A percentile compares a stretch with the other conserved stretches of the same genome.
Evolutionary conservation across 2,329 filamentous ascomycete genomes (phyloP).

Genomic region (Gnomoniopsis sp.): DNA sequence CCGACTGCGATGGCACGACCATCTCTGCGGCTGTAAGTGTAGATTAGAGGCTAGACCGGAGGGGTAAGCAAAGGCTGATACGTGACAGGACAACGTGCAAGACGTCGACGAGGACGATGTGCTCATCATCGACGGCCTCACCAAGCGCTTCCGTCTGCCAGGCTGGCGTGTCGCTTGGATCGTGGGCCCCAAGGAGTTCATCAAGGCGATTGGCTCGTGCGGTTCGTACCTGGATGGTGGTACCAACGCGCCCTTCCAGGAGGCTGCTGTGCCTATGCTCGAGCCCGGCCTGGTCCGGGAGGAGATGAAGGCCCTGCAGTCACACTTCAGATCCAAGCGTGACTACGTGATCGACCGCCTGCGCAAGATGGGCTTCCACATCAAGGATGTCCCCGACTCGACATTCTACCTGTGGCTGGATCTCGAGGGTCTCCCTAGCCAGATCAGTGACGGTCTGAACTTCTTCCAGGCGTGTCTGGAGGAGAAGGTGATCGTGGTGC

Average conservation of each 20-base stretch:
- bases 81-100: constrained; percentile 66
- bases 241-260: constrained; percentile 88
- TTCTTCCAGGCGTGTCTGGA: constrained; percentile 93
- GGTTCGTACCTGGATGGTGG: constrained; percentile 94
- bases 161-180: constrained; percentile 98
- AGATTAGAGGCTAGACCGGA: not conserved
- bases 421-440: constrained; percentile 67
- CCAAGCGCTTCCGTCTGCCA: constrained; percentile 93
- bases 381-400: constrained; percentile 80
- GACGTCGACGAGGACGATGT: constrained; percentile 90
- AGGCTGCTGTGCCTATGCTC: constrained; percentile 91
- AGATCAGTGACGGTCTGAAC: constrained; percentile 88
- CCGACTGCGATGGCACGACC: constrained; percentile 83
- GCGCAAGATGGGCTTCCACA: constrained; percentile 79
- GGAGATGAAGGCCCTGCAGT: constrained; percentile 88
- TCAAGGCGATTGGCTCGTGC: constrained; percentile 87
- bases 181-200: constrained; percentile 91
- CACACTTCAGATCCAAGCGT: constrained; percentile 86
- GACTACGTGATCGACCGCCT: constrained; percentile 84
- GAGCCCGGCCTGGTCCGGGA: constrained; percentile 73
- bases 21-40: constrained; percentile 67
- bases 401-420: constrained; percentile 88
- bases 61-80: not conserved
- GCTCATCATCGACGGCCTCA: constrained; percentile 90
- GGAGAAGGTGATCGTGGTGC: constrained; percentile 95